Conservation (phyloP, 2,329 filamentous ascomycete genomes). For the Fusarium sp. region DNA sequence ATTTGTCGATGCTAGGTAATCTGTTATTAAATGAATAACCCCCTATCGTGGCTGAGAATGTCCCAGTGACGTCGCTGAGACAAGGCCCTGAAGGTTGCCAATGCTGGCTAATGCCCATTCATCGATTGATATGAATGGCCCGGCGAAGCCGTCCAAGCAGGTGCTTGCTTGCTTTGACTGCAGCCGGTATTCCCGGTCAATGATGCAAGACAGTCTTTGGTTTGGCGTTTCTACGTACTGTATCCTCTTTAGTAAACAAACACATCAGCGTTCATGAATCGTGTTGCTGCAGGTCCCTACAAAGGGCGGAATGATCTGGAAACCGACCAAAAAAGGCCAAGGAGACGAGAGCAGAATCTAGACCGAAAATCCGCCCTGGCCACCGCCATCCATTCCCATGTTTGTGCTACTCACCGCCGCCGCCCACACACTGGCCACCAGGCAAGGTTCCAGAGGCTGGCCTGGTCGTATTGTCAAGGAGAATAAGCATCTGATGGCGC, state of each 20-base stretch:
- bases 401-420: conserved; percentile 4
- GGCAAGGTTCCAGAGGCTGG: neutral
- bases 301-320: conserved; percentile 25
- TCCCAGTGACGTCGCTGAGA: conserved; percentile 21
- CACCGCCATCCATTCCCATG: conserved; percentile 17
- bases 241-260: neutral
- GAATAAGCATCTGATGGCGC: conserved; percentile 39
- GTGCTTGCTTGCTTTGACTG: conserved; percentile 15
- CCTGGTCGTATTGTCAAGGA: conserved; percentile 24
- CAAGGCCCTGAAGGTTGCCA: neutral
- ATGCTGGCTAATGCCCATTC: conserved; percentile 4
- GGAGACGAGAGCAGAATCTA: neutral
- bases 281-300: neutral
- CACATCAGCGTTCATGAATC: conserved; percentile 21
- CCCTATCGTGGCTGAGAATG: neutral
- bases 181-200: conserved; percentile 2
- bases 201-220: neutral
- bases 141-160: conserved; percentile 27
- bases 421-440: conserved; percentile 15
- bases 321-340: neutral
- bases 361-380: conserved; percentile 3
- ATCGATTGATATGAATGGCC: conserved; percentile 5
- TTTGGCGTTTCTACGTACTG: neutral
- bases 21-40: neutral
- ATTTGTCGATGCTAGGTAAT: conserved; percentile 7